Conservation (phyloP, 108 stramenopile species). For the Skeletonema menzelii region DNA sequence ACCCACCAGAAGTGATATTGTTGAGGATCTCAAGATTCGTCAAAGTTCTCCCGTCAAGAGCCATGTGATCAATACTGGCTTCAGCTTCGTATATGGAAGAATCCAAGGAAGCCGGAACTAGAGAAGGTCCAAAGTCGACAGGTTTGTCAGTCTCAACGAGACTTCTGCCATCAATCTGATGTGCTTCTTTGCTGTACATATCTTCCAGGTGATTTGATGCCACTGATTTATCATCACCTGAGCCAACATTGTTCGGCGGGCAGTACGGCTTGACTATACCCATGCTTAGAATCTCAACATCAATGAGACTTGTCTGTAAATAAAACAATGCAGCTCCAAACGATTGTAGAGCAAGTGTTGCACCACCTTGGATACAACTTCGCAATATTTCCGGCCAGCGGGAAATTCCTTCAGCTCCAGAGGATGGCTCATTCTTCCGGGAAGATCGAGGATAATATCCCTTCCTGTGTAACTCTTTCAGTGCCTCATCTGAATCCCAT, state of each 20-base stretch:
- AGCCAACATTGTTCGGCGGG: slow-evolving; percentile 45
- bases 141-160: slow-evolving; percentile 11
- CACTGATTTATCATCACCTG: neutral
- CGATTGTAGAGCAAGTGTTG: slow-evolving; percentile 75
- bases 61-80: slow-evolving; percentile 74
- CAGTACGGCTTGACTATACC: slow-evolving; percentile 87
- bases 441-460: slow-evolving; percentile 82
- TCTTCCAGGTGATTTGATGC: slow-evolving; percentile 16
- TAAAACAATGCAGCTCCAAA: slow-evolving; percentile 90
- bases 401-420: slow-evolving; percentile 21
- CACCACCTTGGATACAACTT: slow-evolving; percentile 78
- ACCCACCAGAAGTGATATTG: slow-evolving; percentile 69
- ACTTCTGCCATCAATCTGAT: slow-evolving; percentile 30
- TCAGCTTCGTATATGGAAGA: slow-evolving; percentile 25
- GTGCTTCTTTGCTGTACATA: slow-evolving; percentile 26
- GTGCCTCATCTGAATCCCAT: slow-evolving; percentile 78
- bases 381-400: slow-evolving; percentile 89
- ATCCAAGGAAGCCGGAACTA: neutral
- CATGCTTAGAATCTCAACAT: slow-evolving; percentile 92
- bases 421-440: slow-evolving; percentile 16
- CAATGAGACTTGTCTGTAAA: slow-evolving; percentile 90
- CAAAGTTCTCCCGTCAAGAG: slow-evolving; percentile 94
- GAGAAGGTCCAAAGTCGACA: slow-evolving; percentile 7
- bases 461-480: slow-evolving; percentile 75
- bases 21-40: slow-evolving; percentile 95